A percentile compares a stretch with the other conserved stretches of the same genome.
Evolutionary conservation across 768 basidiomycete genomes (phyloP).

Genomic region (Crepidotus variabilis): DNA sequence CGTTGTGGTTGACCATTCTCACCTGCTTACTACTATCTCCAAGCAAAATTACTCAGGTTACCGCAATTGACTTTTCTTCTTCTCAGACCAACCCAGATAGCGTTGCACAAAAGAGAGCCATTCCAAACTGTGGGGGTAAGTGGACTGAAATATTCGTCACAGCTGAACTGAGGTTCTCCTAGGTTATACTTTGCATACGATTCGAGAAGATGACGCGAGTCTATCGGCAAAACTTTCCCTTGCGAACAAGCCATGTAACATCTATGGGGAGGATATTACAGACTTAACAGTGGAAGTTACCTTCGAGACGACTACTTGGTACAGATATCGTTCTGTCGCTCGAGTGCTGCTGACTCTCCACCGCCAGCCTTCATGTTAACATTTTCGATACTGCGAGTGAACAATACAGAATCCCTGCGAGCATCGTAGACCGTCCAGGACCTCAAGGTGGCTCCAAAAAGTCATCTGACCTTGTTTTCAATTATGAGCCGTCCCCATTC

Average conservation of each 20-base stretch:
- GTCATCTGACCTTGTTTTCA: slow-evolving; percentile 65
- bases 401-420: slow-evolving; percentile 66
- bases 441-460: slow-evolving; percentile 24
- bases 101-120: too few relatives aligned
- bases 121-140: too few relatives aligned
- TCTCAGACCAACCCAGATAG: too few relatives aligned
- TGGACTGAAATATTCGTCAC: too few relatives aligned
- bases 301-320: slow-evolving; percentile 57
- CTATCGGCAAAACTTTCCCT: slow-evolving; percentile 48
- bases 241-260: slow-evolving; percentile 59
- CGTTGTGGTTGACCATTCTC: too few relatives aligned
- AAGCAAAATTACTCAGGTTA: too few relatives aligned
- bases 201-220: slow-evolving; percentile 42
- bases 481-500: slow-evolving; percentile 61
- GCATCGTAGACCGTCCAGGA: slow-evolving; percentile 35
- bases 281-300: slow-evolving; percentile 63
- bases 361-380: slow-evolving; percentile 58
- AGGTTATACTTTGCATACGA: slow-evolving; percentile 53
- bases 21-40: too few relatives aligned
- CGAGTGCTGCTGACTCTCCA: too few relatives aligned
- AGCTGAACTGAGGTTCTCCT: neutral
- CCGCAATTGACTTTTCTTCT: too few relatives aligned
- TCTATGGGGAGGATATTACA: slow-evolving; percentile 56
- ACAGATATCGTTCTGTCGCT: slow-evolving; percentile 1
- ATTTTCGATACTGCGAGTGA: slow-evolving; percentile 56